Evolutionary conservation across 495 filamentous ascomycete genomes (phyloP).

Genomic region (Aspergillus steynii): DNA sequence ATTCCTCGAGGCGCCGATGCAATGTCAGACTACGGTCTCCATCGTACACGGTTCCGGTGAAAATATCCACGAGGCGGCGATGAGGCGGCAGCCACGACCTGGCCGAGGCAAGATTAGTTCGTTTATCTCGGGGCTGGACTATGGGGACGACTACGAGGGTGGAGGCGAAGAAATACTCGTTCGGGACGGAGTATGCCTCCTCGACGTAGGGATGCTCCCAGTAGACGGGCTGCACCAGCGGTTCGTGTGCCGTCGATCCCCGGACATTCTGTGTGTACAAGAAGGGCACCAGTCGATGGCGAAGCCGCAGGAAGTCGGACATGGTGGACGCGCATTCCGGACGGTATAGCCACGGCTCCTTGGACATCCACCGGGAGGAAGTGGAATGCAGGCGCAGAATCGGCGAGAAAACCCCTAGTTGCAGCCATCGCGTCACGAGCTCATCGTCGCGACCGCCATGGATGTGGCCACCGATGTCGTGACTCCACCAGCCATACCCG

Average conservation of each 20-base stretch:
- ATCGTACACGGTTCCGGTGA: constrained; percentile 52
- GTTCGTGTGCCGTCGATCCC: constrained; percentile 41
- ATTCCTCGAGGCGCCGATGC: constrained; percentile 40
- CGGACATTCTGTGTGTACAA: constrained; percentile 57
- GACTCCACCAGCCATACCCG: constrained; percentile 65
- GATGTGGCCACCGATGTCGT: constrained; percentile 63
- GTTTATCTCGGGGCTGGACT: constrained; percentile 40
- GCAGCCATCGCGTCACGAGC: constrained; percentile 56
- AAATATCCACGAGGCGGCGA: constrained; percentile 50
- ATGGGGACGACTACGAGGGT: constrained; percentile 55
- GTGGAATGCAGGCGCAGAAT: constrained; percentile 58
- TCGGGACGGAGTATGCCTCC: constrained; percentile 50
- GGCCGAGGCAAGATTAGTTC: constrained; percentile 37
- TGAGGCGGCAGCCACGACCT: constrained; percentile 52
- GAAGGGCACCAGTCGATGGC: constrained; percentile 57
- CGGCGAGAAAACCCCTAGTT: constrained; percentile 58
- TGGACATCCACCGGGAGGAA: constrained; percentile 50
- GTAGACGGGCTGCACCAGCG: constrained; percentile 59
- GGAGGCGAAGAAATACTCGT: constrained; percentile 56
- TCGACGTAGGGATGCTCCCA: constrained; percentile 51
- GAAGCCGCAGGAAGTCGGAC: constrained; percentile 45
- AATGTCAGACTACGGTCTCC: constrained; percentile 48
- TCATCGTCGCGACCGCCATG: constrained; percentile 53
- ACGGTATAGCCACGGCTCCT: constrained; percentile 58
- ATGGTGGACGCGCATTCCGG: constrained; percentile 39